Conservation (phyloP, 2,329 filamentous ascomycete species). For the Aspergillus neotritici region DNA sequence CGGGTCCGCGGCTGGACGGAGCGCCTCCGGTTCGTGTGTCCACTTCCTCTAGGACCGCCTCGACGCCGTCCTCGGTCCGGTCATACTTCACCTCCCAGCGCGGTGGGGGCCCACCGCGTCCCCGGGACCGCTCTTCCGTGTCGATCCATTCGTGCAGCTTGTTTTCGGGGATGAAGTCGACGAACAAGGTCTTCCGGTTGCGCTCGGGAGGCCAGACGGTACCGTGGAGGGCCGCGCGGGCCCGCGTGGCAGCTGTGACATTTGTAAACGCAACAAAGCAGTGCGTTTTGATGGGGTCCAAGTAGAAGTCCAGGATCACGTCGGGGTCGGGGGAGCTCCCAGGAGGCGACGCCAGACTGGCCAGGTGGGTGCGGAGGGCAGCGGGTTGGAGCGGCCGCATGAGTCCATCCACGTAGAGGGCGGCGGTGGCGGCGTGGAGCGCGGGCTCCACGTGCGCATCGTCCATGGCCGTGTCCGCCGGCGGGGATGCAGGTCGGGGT, state of each 20-base stretch:
- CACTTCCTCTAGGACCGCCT: slow-evolving; percentile 53
- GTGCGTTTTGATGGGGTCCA: slow-evolving; percentile 83
- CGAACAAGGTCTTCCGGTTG: slow-evolving; percentile 75
- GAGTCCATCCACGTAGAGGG: slow-evolving; percentile 83
- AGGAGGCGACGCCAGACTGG: slow-evolving; percentile 60
- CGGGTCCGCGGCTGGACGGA: slow-evolving; percentile 9
- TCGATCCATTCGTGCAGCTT: slow-evolving; percentile 69
- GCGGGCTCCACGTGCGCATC: slow-evolving; percentile 50
- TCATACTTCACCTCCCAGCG: slow-evolving; percentile 71
- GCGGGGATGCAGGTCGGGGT: slow-evolving; percentile 22
- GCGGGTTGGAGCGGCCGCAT: slow-evolving; percentile 75
- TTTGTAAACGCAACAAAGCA: slow-evolving; percentile 71
- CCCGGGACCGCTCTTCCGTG: slow-evolving; percentile 53
- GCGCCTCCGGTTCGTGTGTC: slow-evolving; percentile 20
- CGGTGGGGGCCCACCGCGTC: slow-evolving; percentile 40
- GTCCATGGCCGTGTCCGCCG: slow-evolving; percentile 22
- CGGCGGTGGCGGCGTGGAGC: slow-evolving; percentile 65
- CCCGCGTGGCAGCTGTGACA: slow-evolving; percentile 66
- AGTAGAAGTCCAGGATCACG: slow-evolving; percentile 63
- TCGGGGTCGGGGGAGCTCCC: slow-evolving; percentile 48
- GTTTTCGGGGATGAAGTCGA: slow-evolving; percentile 80
- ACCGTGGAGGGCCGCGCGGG: slow-evolving; percentile 69
- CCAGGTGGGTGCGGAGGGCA: slow-evolving; percentile 63
- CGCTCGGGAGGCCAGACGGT: slow-evolving; percentile 82
- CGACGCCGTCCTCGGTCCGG: slow-evolving; percentile 51